Base-by-base conservation (phyloP, 192 early-diverging fungal species). In the Phlyctochytrium bullatum region DNA sequence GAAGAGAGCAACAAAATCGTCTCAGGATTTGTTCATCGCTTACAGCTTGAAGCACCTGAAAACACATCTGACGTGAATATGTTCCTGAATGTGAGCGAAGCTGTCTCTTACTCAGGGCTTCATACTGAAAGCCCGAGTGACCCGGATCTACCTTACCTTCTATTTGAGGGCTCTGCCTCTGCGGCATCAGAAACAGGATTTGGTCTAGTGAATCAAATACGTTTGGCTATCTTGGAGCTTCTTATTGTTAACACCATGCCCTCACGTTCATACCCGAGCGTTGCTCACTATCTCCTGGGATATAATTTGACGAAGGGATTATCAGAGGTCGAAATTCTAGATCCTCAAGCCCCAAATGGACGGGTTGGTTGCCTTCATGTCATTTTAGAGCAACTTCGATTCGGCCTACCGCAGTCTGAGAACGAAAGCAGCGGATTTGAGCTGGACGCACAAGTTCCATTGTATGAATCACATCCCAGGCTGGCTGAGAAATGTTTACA, bases 241-340 rank as follows among this genome's bases (percentile, higher is more conserved):
- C 76, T 98, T 40, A 71, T 97, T 16, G 83, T 84, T 20, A 98
- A 95, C 73, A 59, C 92, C 6, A 65, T 73, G 3, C 71, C 76
- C 0, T 61, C 74, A 3, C 77, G 78, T 61, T 76, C 82, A 2
- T 77, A 83, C 16, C 91, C 93, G 0, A 92, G 88, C 0, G 77
- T 98, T 52, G 86, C 94, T 17, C 95, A 98, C 73, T 97, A 91
- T 59, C 76, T 99, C 52, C 80, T 99, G 1, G 97, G 97, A 1
- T 96, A 88, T 64, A 78, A 89, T 67, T 64, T 85, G 25, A 64
- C 69, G 10, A 76, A 79, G 51, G 66, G 78, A 0, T 0, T 75
- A 73, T 27, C 77, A 36, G 29, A 67, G 29, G 75, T 79, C 3
- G 73, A 79, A 1, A 71, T 80, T 25, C 53, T 63, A 4, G 79